phyloP scores from a whole-genome alignment of 371 early-diverging fungal genomes.

The Dichotomocladium elegans region DNA sequence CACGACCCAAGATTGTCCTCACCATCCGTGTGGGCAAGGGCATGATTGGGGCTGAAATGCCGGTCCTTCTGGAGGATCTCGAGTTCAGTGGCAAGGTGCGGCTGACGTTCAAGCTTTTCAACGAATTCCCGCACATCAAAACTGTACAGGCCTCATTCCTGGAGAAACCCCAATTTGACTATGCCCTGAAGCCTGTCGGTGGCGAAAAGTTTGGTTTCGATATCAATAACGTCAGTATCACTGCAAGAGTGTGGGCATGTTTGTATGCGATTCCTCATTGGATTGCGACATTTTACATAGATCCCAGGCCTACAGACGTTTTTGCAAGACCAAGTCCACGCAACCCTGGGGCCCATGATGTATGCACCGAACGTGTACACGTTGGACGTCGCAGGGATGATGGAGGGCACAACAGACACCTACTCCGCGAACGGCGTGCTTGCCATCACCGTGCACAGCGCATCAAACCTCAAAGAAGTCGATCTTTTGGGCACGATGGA shows the following conservation, averaged over 20 bases:
- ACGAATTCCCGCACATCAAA: conserved; percentile 89
- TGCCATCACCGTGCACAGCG: conserved; percentile 72
- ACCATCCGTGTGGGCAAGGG: conserved; percentile 90
- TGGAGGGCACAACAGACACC: conserved; percentile 63
- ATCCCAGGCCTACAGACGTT: conserved; percentile 81
- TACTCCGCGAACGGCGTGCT: conserved; percentile 80
- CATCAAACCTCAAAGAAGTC: conserved; percentile 73
- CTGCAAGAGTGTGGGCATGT: too few species aligned
- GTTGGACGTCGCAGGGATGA: conserved; percentile 80
- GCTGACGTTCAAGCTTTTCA: conserved; percentile 80
- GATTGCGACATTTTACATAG: too few species aligned
- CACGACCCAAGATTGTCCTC: conserved; percentile 92
- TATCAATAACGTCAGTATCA: conserved; percentile 67
- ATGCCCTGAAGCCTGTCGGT: conserved; percentile 92
- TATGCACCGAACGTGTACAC: conserved; percentile 82
- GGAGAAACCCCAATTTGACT: conserved; percentile 89
- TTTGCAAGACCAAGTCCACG: conserved; percentile 76
- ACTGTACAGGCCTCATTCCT: conserved; percentile 87
- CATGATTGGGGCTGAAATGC: conserved; percentile 86
- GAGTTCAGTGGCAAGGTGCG: conserved; percentile 83
- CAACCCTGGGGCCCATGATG: conserved; percentile 82
- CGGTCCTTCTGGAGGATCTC: conserved; percentile 90
- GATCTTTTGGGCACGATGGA: conserved; percentile 86
- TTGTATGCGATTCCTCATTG: too few species aligned
- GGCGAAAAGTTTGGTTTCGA: conserved; percentile 86